Conservation (phyloP, 805 yeast genomes). For the Jamesozyma piceae region DNA sequence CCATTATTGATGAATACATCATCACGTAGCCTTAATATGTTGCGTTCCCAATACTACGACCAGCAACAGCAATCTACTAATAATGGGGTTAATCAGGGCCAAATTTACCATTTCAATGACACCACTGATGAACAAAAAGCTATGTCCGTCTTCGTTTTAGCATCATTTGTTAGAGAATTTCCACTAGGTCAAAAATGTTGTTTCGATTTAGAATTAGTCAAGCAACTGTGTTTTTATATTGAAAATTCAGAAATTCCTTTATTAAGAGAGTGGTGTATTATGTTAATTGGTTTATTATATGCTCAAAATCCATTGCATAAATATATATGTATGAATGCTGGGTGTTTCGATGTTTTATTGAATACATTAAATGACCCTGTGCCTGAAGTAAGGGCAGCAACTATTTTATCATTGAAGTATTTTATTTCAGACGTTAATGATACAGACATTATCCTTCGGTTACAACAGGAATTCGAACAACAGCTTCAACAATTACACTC, state of each 20-base stretch:
- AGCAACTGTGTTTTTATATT: slow-evolving; percentile 55
- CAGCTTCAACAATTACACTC: slow-evolving; percentile 27
- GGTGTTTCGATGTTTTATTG: slow-evolving; percentile 44
- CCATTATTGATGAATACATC: slow-evolving; percentile 18
- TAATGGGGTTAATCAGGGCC: background rate
- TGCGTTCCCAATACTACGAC: background rate
- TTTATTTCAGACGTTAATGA: slow-evolving; percentile 45
- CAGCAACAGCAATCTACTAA: background rate
- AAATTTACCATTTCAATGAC: slow-evolving; percentile 18
- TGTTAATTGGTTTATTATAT: slow-evolving; percentile 72
- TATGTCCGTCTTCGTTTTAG: slow-evolving; percentile 84
- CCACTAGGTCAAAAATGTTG: slow-evolving; percentile 73
- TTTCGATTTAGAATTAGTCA: slow-evolving; percentile 61
- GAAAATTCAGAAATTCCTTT: slow-evolving; percentile 73
- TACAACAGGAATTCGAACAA: slow-evolving; percentile 29
- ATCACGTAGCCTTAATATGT: background rate
- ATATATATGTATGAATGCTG: slow-evolving; percentile 57
- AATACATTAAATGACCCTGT: slow-evolving; percentile 73
- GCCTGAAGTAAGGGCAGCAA: slow-evolving; percentile 88
- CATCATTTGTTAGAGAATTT: slow-evolving; percentile 76
- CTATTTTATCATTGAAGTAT: slow-evolving; percentile 61
- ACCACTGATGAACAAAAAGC: slow-evolving; percentile 80
- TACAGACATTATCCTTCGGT: slow-evolving; percentile 27
- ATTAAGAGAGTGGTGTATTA: slow-evolving; percentile 84
- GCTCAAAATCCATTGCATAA: slow-evolving; percentile 64